Conservation (phyloP, 495 filamentous ascomycete genomes). For the Xeromyces bisporus region DNA sequence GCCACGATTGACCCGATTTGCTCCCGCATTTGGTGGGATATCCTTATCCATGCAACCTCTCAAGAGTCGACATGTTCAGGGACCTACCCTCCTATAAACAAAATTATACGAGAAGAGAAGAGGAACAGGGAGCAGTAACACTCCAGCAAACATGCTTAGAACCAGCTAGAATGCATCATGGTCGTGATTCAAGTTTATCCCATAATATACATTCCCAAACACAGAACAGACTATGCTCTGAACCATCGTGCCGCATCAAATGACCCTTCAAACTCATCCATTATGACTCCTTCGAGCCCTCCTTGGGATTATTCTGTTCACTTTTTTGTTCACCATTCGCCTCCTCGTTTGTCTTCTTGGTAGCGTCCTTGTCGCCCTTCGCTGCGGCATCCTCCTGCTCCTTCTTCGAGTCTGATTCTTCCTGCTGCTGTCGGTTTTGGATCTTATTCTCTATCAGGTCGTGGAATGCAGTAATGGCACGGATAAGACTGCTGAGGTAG, state of each 20-base stretch:
- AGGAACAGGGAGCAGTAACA: constrained; percentile 1
- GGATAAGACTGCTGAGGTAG: constrained; percentile 88
- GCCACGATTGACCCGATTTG: too few relatives aligned
- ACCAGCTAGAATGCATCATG: background rate
- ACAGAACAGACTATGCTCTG: too few relatives aligned
- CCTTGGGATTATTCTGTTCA: constrained; percentile 46
- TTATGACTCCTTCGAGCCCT: constrained; percentile 37
- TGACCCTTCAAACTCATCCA: constrained; percentile 1
- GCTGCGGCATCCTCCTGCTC: constrained; percentile 40
- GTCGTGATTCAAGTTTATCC: background rate
- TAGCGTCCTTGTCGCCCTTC: constrained; percentile 47
- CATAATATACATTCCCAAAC: constrained; percentile 1
- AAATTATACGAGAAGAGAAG: background rate
- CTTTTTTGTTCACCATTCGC: constrained; percentile 47
- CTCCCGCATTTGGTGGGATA: too few relatives aligned
- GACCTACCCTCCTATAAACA: too few relatives aligned
- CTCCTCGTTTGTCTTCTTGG: constrained; percentile 40
- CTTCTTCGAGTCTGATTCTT: constrained; percentile 78
- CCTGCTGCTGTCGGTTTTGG: constrained; percentile 91
- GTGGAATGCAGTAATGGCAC: constrained; percentile 97
- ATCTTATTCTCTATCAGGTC: constrained; percentile 99
- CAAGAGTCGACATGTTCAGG: too few relatives aligned
- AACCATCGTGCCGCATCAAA: too few relatives aligned
- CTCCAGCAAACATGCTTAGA: background rate
- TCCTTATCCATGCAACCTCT: too few relatives aligned